Conservation (phyloP, 352 stramenopile genomes). For the Phytophthora melonis region DNA sequence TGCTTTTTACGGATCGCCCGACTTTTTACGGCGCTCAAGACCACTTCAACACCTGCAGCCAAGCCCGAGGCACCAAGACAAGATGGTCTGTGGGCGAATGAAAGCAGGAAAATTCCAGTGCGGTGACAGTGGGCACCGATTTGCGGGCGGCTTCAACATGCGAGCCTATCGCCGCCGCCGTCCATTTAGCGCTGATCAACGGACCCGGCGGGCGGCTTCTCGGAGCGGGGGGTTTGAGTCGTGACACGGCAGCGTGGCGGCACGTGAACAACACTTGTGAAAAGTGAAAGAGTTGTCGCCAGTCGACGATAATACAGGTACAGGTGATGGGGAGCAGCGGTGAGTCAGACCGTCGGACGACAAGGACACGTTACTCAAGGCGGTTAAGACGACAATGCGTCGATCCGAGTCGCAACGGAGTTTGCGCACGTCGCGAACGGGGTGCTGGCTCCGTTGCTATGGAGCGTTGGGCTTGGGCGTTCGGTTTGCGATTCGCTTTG, state of each 20-base stretch:
- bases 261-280: background rate
- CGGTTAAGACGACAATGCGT: background rate
- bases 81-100: background rate
- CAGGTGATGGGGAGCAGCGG: too few species aligned
- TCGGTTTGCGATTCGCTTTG: too few species aligned
- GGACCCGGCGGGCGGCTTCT: background rate
- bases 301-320: conserved; percentile 9
- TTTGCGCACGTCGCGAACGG: background rate
- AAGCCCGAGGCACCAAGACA: background rate
- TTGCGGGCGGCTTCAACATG: conserved; percentile 10
- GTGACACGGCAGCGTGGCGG: conserved; percentile 21
- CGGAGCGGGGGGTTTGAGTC: background rate
- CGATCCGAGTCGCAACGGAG: background rate
- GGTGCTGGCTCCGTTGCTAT: too few species aligned
- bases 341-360: conserved; percentile 4
- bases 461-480: too few species aligned
- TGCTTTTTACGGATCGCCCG: conserved; percentile 25
- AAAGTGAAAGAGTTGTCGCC: conserved; percentile 1
- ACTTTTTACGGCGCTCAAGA: conserved; percentile 16
- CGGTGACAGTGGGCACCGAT: background rate
- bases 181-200: background rate
- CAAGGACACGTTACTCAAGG: background rate
- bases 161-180: background rate
- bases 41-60: conserved; percentile 12
- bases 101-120: background rate